Base-by-base conservation (phyloP, 495 filamentous ascomycete genomes). In the Aspergillus hancockii region DNA sequence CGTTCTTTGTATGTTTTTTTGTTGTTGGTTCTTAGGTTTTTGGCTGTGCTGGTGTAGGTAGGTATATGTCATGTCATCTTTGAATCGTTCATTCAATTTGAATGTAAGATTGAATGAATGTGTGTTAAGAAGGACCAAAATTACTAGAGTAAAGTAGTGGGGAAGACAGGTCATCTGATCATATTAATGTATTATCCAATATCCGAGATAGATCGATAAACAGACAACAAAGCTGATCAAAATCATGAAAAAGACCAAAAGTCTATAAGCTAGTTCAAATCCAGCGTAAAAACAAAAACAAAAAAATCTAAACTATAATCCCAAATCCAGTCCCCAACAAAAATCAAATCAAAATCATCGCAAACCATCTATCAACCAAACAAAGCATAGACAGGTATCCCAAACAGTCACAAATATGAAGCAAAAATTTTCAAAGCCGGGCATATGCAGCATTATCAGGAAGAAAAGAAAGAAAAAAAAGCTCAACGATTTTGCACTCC, bases 331-430 rank as follows among this genome's bases (percentile, higher is more conserved):
- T 7, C 3, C 41, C 13, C 19, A 21, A 19, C 14, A 12, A 54
- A 46, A 58, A 34, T 23, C 22, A 36, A 51, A n/a, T n/a, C n/a
- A 57, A 57, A 52, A 18, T 46, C 52, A 47, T 49, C 54, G 28
- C 51, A 62, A 51, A 55, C 66, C 54, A 52, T 71, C 67, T 71
- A 71, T 68, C 57, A 52, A 21, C 36, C 10, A 40, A 40, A 3
- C 10, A 4, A 34, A 61, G 23, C 5, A 22, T 6, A n/a, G 19
- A 47, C 1, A 47, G 43, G 43, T 47, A 47, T 47, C 43, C 43
- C 21, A 23, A 47, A 36, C 57, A 51, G 31, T 38, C 16, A 23
- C 34, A 21, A 45, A 28, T 49, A 52, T 54, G 46, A 55, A 28
- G 3, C 13, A 51, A 32, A 51, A 51, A 41, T 8, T n/a, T 14